These are phyloP conservation scores for Amniculicola lignicola DNA, from an alignment of 495 filamentous ascomycete genomes.

Conservation along the genomic window DNA sequence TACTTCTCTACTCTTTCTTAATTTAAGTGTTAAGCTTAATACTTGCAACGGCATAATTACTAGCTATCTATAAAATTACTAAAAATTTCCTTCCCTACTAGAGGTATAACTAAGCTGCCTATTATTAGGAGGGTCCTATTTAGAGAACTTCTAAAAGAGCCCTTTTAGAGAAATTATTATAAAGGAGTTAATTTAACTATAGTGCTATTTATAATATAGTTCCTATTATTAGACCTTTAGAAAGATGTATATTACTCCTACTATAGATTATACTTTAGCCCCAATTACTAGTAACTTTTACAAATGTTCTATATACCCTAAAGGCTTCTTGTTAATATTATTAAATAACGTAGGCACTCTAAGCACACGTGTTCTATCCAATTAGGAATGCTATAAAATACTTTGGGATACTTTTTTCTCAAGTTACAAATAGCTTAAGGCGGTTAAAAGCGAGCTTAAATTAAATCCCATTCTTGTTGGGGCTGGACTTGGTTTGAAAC, in stretches of 20 bases:
- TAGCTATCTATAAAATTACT: conserved; percentile 3
- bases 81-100: conserved; percentile 1
- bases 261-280: not conserved
- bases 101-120: conserved; percentile 5
- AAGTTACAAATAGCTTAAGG: conserved; percentile 18
- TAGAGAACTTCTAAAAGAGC: conserved; percentile 11
- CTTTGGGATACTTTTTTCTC: conserved; percentile 16
- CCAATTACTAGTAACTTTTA: conserved; percentile 14
- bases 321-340: conserved; percentile 6
- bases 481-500: conserved; percentile 5
- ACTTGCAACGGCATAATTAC: not conserved
- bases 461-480: conserved; percentile 16
- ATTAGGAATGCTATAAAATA: conserved; percentile 6
- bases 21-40: conserved; percentile 9
- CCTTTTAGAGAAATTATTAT: conserved; percentile 5
- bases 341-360: conserved; percentile 9
- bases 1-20: conserved; percentile 3
- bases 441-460: conserved; percentile 13
- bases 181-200: conserved; percentile 7
- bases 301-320: conserved; percentile 16
- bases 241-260: conserved; percentile 8
- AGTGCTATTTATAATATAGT: conserved; percentile 20
- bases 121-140: conserved; percentile 6
- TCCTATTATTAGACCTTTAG: conserved; percentile 12
- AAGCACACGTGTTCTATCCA: conserved; percentile 10